These are phyloP conservation scores for Suillus luteus DNA, from an alignment of 768 basidiomycete genomes.

Conservation along the genomic window DNA sequence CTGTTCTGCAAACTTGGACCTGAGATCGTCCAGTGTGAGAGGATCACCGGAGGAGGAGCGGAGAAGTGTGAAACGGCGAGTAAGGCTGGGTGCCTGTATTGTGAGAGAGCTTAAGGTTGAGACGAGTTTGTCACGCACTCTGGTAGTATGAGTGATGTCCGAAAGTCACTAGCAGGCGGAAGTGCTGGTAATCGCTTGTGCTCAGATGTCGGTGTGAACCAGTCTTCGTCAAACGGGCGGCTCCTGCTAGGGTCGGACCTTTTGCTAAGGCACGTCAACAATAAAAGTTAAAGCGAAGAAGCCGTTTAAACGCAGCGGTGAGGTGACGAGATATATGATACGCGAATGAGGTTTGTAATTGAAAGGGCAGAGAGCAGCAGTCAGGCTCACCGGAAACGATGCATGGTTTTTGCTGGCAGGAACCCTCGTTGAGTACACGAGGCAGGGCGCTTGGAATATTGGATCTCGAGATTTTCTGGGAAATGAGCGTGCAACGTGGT, in stretches of 20 bases:
- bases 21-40: conserved; percentile 64
- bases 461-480: conserved; percentile 27
- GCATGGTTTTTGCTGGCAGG: conserved; percentile 47
- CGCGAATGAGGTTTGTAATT: conserved; percentile 25
- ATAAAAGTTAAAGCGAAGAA: conserved; percentile 23
- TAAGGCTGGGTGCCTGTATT: conserved; percentile 53
- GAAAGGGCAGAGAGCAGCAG: conserved; percentile 32
- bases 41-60: conserved; percentile 68
- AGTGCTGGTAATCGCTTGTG: conserved; percentile 54
- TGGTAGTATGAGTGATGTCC: conserved; percentile 83
- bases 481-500: conserved; percentile 66
- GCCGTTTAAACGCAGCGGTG: conserved; percentile 25
- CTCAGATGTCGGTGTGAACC: conserved; percentile 34
- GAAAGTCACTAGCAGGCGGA: conserved; percentile 74
- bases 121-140: conserved; percentile 56
- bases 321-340: conserved; percentile 19
- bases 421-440: conserved; percentile 71
- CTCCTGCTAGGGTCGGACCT: conserved; percentile 68
- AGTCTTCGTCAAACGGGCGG: conserved; percentile 40
- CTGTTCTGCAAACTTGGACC: conserved; percentile 72
- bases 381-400: conserved; percentile 78
- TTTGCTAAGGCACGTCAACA: conserved; percentile 52
- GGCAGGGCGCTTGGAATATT: conserved; percentile 33
- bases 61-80: conserved; percentile 80
- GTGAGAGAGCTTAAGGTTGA: conserved; percentile 17